Percentiles rank a stretch among this genome's conserved stretches.
phyloP scores from a whole-genome alignment of 1,284 basidiomycete genomes.

The Rhodotorula sp. region DNA sequence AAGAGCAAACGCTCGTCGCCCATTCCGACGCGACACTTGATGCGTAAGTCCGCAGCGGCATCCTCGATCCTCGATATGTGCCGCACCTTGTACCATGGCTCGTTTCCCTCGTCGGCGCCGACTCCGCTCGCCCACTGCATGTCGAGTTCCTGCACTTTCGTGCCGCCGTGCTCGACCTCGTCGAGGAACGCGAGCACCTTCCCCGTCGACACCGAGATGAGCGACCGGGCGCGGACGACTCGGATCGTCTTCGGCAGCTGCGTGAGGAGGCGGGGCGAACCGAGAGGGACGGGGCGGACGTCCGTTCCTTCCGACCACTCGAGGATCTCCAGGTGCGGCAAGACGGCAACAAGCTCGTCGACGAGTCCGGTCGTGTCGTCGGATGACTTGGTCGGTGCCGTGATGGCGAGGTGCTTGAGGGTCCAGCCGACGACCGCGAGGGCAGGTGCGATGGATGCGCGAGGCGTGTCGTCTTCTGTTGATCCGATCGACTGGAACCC shows the following conservation, averaged over 20 bases:
- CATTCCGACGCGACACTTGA: slow-evolving; percentile 7
- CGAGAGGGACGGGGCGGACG: not conserved
- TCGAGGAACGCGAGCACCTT: slow-evolving; percentile 11
- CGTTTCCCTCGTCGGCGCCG: not conserved
- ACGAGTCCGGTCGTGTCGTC: slow-evolving; percentile 18
- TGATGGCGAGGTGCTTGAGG: slow-evolving; percentile 8
- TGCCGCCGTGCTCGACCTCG: not conserved
- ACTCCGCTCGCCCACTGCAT: slow-evolving; percentile 4
- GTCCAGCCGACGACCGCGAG: slow-evolving; percentile 1
- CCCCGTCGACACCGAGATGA: slow-evolving; percentile 18
- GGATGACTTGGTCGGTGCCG: slow-evolving; percentile 12
- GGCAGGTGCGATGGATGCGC: slow-evolving; percentile 17
- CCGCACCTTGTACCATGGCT: slow-evolving; percentile 14
- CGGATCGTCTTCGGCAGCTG: not conserved
- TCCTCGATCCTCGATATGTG: slow-evolving; percentile 15
- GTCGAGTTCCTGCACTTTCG: slow-evolving; percentile 1
- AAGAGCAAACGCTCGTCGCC: slow-evolving; percentile 1
- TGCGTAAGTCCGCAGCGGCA: slow-evolving; percentile 2
- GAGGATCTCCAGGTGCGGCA: slow-evolving; percentile 19
- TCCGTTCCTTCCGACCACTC: slow-evolving; percentile 17
- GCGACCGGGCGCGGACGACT: not conserved
- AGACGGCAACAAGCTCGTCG: slow-evolving; percentile 13
- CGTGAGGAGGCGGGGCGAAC: not conserved
- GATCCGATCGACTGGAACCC: slow-evolving; percentile 19
- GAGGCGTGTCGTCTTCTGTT: slow-evolving; percentile 32